Conservation (phyloP, 2,329 filamentous ascomycete genomes). For the Triangularia setosa region DNA sequence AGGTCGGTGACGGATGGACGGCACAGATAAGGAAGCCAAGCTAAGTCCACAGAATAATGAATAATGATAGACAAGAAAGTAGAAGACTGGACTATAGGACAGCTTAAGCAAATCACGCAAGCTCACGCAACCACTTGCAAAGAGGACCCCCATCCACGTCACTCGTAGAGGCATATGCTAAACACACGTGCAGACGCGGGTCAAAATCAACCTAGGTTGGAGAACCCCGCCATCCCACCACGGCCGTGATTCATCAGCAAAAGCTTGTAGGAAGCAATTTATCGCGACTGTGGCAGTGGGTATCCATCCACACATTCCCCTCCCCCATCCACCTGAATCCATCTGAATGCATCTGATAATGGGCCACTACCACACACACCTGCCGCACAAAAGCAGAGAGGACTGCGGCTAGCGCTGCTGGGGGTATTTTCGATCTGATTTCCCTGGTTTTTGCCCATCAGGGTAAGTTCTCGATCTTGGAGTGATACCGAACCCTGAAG, state of each 20-base stretch:
- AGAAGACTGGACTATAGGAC: not conserved
- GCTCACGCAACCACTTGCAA: not conserved
- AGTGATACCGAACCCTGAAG: constrained; percentile 3
- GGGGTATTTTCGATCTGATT: not conserved
- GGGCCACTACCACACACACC: not conserved
- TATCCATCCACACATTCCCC: not conserved
- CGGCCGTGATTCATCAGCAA: constrained; percentile 6
- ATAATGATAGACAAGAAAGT: not conserved
- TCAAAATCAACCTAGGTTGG: not conserved
- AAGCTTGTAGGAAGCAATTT: not conserved
- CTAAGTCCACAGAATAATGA: not conserved
- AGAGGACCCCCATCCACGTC: constrained; percentile 1
- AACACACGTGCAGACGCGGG: not conserved
- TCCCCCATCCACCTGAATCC: not conserved
- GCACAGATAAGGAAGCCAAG: not conserved
- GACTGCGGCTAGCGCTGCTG: not conserved
- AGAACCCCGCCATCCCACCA: constrained; percentile 1
- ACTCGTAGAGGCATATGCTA: constrained; percentile 1
- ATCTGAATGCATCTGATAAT: not conserved
- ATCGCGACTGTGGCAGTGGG: constrained; percentile 4
- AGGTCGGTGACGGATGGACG: not conserved
- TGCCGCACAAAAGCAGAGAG: not conserved
- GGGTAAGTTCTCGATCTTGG: constrained; percentile 2
- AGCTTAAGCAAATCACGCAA: constrained; percentile 2
- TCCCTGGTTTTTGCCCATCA: not conserved